Evolutionary conservation across 2,329 filamentous ascomycete genomes (phyloP).

Genomic region (Sphaerulina musiva): DNA sequence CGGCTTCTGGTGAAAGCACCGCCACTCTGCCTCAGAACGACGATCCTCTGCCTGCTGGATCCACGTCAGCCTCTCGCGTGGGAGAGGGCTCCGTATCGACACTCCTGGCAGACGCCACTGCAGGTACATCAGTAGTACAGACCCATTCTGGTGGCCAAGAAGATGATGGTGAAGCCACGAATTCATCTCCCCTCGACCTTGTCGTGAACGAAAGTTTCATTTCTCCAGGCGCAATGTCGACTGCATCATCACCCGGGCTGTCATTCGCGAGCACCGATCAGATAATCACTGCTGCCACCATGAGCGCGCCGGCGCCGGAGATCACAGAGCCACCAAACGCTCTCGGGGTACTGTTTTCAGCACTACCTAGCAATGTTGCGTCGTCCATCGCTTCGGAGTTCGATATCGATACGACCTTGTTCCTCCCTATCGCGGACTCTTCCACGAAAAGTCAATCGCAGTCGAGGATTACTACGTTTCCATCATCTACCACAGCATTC

Average conservation of each 20-base stretch:
- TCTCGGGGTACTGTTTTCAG: conserved; percentile 8
- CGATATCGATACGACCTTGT: conserved; percentile 4
- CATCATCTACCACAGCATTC: not conserved
- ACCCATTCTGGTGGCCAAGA: conserved; percentile 1
- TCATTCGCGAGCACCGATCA: conserved; percentile 5
- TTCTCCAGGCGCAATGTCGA: not conserved
- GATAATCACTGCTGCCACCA: not conserved
- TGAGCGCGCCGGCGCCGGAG: not conserved
- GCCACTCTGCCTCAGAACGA: conserved; percentile 6
- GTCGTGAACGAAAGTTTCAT: not conserved
- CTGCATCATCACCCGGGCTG: not conserved
- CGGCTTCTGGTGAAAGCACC: conserved; percentile 2
- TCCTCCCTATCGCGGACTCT: not conserved
- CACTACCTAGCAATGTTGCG: conserved; percentile 11
- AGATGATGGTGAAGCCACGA: conserved; percentile 3
- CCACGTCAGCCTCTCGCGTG: conserved; percentile 14
- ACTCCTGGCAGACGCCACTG: conserved; percentile 12
- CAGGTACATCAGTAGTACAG: conserved; percentile 12
- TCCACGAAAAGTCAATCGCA: not conserved
- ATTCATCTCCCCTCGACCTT: not conserved
- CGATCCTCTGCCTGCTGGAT: conserved; percentile 5
- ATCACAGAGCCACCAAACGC: conserved; percentile 9
- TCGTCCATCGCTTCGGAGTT: conserved; percentile 9
- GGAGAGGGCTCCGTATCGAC: conserved; percentile 6
- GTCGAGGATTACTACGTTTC: not conserved